Evolutionary conservation across 441 rosid species (phyloP), one percentile per base, ranked within the genome.

Genomic region (Arabidopsis lyrata): DNA sequence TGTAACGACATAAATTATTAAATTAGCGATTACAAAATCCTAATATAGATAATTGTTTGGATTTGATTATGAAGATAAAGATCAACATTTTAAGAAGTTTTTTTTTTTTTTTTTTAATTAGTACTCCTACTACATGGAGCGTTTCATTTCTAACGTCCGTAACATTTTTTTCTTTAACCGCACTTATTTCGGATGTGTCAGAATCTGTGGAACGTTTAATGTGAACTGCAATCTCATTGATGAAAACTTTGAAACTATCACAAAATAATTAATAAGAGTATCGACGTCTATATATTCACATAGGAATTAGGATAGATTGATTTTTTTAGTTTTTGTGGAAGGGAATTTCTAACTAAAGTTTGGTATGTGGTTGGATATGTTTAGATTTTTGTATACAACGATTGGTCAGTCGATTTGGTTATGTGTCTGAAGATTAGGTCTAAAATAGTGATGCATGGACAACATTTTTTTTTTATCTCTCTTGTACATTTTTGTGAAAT

Each of bases 181-280:
- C 67, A 44, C n/a, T 44, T 41, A 29, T 13, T 13, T 22, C 4
- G 3, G 64, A 22, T 60, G 71, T 66, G 14, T 53, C 61, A 53
- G 29, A 67, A 66, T n/a, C 50, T 38, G 61, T 24, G 50, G 5
- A 67, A 32, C 20, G 41, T 35, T 32, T 56, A 2, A 55, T 31
- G 60, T 8, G 60, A n/a, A n/a, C 12, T 31, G 60, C 35, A 27
- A 13, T 3, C 34, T 24, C 57, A 53, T n/a, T 55, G 38, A 31
- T 55, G 38, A n/a, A 8, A 12, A 31, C 16, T 7, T 8, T 55
- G 60, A 32, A 31, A 55, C 20, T 55, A 7, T 29, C 35, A 54
- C n/a, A n/a, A 24, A 12, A 27, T 7, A 14, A 52, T 52, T 39
- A 39, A 39, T 39, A 39, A 41, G n/a, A 38, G 3, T 11, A 12